Conservation (phyloP, 2,329 filamentous ascomycete genomes). For the Penicillium sp. region DNA sequence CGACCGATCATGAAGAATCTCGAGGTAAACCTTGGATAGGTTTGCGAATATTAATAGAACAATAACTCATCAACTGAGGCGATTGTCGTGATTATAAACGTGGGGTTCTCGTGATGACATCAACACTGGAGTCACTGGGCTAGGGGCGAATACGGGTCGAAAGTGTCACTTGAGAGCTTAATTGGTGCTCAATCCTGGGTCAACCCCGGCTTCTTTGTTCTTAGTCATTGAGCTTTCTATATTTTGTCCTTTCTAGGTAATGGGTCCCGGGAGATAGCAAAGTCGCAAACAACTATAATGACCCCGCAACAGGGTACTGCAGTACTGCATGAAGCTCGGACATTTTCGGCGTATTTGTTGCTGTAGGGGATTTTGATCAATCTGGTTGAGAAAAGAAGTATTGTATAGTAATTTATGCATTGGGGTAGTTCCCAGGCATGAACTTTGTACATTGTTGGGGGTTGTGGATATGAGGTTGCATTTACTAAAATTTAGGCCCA, state of each 20-base stretch:
- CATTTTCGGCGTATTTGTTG: too few species aligned
- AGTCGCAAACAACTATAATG: background rate
- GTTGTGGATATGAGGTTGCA: background rate
- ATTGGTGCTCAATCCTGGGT: background rate
- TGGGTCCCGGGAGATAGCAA: background rate
- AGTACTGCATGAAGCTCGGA: too few species aligned
- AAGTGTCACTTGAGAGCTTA: background rate
- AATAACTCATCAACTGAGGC: background rate
- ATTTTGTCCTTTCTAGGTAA: background rate
- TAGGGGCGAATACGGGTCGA: background rate
- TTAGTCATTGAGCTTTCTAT: background rate
- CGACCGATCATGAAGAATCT: constrained; percentile 8
- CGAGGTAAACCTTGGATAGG: background rate
- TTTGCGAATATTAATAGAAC: background rate
- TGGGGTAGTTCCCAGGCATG: too few species aligned
- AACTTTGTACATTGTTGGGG: too few species aligned
- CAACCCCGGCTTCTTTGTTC: background rate
- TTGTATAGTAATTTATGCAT: too few species aligned
- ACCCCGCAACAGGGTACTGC: background rate
- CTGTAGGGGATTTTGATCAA: too few species aligned
- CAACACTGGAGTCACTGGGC: constrained; percentile 10
- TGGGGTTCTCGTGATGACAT: constrained; percentile 8
- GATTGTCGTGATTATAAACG: background rate
- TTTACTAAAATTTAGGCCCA: background rate
- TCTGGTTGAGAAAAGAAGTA: too few species aligned